phyloP scores from a whole-genome alignment of 495 filamentous ascomycete species.

The Lasiosphaeria ovina region DNA sequence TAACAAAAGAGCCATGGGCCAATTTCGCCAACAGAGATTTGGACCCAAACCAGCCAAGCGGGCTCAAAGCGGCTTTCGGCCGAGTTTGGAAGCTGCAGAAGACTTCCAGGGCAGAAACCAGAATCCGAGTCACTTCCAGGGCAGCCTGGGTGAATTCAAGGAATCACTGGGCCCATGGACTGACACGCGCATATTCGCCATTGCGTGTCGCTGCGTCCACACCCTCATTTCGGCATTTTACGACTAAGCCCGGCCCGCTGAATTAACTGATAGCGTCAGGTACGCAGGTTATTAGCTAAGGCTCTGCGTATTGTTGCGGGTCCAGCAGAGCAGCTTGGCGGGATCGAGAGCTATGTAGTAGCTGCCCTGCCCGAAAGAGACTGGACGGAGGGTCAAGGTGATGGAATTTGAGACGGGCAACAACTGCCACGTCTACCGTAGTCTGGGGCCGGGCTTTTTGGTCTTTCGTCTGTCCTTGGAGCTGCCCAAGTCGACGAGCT shows the following conservation, averaged over 20 bases:
- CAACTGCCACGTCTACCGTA: too few relatives aligned
- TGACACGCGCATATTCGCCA: slow-evolving; percentile 11
- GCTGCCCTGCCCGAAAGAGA: too few relatives aligned
- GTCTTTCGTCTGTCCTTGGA: too few relatives aligned
- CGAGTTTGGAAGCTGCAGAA: slow-evolving; percentile 19
- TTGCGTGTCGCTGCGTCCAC: slow-evolving; percentile 14
- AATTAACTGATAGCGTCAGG: not conserved
- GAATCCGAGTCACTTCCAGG: slow-evolving; percentile 10
- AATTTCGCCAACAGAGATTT: slow-evolving; percentile 3
- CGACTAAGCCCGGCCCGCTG: not conserved
- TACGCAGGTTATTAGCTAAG: not conserved
- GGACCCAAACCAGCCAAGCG: not conserved
- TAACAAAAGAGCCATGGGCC: not conserved
- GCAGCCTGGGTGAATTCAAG: slow-evolving; percentile 21
- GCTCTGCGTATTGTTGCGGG: too few relatives aligned
- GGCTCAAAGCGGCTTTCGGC: slow-evolving; percentile 4
- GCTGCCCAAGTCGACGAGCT: too few relatives aligned
- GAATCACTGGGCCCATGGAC: slow-evolving; percentile 15
- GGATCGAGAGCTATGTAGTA: too few relatives aligned
- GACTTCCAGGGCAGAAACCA: slow-evolving; percentile 10
- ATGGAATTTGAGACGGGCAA: too few relatives aligned
- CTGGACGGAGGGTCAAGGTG: too few relatives aligned
- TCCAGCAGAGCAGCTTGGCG: too few relatives aligned
- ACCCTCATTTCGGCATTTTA: slow-evolving; percentile 18
- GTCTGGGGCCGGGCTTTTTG: too few relatives aligned